Conservation (phyloP, 2,329 filamentous ascomycete genomes). For the Paramyrothecium sp. region DNA sequence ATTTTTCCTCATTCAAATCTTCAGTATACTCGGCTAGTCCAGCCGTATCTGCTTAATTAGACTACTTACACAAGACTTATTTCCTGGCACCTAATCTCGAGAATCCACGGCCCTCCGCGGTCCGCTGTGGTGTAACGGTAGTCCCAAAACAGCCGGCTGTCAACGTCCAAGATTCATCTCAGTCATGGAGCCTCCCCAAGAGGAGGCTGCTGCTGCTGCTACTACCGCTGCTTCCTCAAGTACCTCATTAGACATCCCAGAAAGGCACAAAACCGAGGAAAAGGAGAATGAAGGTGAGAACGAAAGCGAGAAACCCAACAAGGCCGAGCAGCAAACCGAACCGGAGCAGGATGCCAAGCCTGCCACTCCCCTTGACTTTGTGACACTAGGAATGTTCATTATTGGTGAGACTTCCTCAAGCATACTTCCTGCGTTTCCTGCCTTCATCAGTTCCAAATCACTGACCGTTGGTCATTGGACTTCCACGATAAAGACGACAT, state of each 20-base stretch:
- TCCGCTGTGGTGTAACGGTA: too few relatives aligned
- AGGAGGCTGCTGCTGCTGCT: neutral
- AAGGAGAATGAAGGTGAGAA: conserved; percentile 4
- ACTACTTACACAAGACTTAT: too few relatives aligned
- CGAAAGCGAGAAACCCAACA: neutral
- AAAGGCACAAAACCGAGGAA: neutral
- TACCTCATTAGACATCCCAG: too few relatives aligned
- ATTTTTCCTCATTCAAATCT: neutral
- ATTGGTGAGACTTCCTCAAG: conserved; percentile 50
- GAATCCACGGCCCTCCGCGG: too few relatives aligned
- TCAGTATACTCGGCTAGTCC: too few relatives aligned
- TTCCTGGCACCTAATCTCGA: too few relatives aligned
- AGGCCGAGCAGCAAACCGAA: conserved; percentile 1
- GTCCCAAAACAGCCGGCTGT: too few relatives aligned
- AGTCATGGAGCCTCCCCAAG: neutral
- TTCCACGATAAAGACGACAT: conserved; percentile 70
- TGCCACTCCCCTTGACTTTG: conserved; percentile 58
- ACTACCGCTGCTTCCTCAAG: too few relatives aligned
- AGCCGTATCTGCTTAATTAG: too few relatives aligned
- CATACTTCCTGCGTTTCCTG: too few relatives aligned
- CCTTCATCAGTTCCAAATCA: neutral
- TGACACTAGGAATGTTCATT: conserved; percentile 72
- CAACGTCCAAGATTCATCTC: too few relatives aligned
- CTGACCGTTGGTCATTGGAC: conserved; percentile 8
- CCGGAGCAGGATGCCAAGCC: neutral